Evolutionary conservation across 139 green algal genomes (phyloP).

Genomic region (Chlorella sp.): DNA sequence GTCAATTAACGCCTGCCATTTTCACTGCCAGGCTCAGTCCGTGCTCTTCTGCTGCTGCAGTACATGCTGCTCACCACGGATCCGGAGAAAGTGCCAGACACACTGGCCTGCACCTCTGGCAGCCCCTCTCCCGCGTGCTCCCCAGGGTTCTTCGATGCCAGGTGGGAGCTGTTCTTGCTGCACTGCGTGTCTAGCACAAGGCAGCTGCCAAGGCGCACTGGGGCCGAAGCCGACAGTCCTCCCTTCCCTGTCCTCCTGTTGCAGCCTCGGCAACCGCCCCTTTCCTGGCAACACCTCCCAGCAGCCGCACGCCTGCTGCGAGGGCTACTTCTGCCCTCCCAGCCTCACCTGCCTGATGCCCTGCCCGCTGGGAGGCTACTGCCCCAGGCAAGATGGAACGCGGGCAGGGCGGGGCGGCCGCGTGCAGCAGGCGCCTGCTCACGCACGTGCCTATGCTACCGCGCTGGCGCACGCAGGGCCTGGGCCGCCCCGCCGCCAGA

Average conservation of each 20-base stretch:
- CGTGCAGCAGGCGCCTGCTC: background rate
- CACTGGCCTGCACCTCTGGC: constrained; percentile 21
- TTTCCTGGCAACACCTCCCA: too few species aligned
- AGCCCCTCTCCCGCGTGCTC: constrained; percentile 17
- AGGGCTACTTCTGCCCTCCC: constrained; percentile 53
- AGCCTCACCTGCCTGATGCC: constrained; percentile 54
- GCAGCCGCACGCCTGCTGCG: constrained; percentile 43
- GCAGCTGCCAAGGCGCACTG: too few species aligned
- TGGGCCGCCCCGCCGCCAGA: constrained; percentile 29
- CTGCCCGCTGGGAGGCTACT: constrained; percentile 49
- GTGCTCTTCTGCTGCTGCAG: background rate
- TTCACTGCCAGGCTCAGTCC: background rate
- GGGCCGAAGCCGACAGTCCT: too few species aligned
- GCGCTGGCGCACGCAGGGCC: constrained; percentile 8
- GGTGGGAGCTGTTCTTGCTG: too few species aligned
- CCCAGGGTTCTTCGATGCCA: constrained; percentile 51
- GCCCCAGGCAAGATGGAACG: constrained; percentile 37
- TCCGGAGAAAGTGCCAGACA: constrained; percentile 54
- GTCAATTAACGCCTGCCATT: background rate
- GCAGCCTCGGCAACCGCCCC: background rate
- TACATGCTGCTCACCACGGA: constrained; percentile 57
- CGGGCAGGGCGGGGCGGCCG: too few species aligned
- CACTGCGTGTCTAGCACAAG: too few species aligned
- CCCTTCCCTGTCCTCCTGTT: background rate
- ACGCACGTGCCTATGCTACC: background rate